A percentile compares a stretch with the other conserved stretches of the same genome.
Conservation (phyloP, 2,329 filamentous ascomycete genomes). For the Penicillium digitatum region DNA sequence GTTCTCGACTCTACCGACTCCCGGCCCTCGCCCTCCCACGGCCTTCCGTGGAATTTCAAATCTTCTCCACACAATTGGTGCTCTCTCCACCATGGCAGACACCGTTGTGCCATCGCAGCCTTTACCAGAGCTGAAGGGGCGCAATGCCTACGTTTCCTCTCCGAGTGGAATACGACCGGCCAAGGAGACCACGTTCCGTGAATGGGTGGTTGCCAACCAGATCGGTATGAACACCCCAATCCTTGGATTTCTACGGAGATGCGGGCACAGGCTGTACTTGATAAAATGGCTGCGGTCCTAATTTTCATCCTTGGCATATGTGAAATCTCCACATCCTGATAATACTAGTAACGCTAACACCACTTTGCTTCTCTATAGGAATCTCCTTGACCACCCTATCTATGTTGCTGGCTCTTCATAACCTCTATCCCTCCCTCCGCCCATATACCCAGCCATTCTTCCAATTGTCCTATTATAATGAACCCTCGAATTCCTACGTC, state of each 20-base stretch:
- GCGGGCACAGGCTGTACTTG: neutral
- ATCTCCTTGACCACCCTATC: constrained; percentile 82
- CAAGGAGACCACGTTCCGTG: constrained; percentile 43
- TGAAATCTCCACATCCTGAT: constrained; percentile 7
- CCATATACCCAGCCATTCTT: constrained; percentile 83
- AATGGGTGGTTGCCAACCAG: constrained; percentile 73
- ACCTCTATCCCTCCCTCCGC: constrained; percentile 75
- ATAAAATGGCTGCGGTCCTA: neutral
- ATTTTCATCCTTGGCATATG: neutral
- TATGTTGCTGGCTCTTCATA: constrained; percentile 75
- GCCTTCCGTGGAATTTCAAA: neutral
- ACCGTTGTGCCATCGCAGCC: constrained; percentile 27
- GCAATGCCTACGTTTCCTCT: constrained; percentile 42
- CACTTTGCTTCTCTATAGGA: constrained; percentile 48
- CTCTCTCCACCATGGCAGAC: constrained; percentile 33
- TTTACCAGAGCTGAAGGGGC: constrained; percentile 25
- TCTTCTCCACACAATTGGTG: neutral
- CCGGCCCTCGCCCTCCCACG: neutral
- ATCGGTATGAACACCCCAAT: constrained; percentile 57
- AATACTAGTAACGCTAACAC: constrained; percentile 15
- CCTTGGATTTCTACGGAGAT: neutral
- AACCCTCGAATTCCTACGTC: constrained; percentile 64
- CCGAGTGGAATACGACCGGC: constrained; percentile 23
- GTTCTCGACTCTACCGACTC: neutral
- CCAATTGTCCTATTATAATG: constrained; percentile 76